These are phyloP conservation scores for Asterophora parasitica DNA, from an alignment of 768 basidiomycete species.

Conservation along the genomic window DNA sequence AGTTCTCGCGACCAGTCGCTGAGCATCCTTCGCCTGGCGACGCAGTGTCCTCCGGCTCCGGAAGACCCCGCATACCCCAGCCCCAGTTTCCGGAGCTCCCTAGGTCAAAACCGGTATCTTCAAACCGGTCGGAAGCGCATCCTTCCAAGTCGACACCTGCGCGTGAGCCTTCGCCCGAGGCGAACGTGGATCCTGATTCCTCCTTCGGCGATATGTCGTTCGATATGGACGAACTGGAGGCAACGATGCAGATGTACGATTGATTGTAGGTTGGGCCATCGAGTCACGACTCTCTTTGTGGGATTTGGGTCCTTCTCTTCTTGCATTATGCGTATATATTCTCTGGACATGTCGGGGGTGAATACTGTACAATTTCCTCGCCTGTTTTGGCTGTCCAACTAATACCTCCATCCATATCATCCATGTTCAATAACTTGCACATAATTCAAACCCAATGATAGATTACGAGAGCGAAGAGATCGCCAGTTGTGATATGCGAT, in stretches of 20 bases:
- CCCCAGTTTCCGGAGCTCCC: no score
- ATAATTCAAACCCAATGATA: no score
- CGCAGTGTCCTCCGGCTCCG: no score
- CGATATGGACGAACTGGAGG: conserved; percentile 23
- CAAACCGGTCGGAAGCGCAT: no score
- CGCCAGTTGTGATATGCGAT: no score
- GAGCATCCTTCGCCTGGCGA: no score
- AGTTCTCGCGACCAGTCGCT: neutral
- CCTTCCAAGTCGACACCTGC: neutral
- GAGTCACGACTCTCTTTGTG: neutral
- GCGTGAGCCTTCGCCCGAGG: conserved; percentile 2
- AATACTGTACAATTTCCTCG: neutral
- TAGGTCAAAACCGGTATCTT: no score
- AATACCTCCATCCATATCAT: no score
- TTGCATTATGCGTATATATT: neutral
- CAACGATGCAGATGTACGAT: conserved; percentile 25
- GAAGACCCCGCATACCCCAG: no score
- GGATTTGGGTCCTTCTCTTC: neutral
- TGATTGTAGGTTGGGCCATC: neutral
- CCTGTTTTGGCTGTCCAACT: no score
- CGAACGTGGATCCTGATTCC: conserved; percentile 18
- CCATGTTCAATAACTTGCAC: no score
- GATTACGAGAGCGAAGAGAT: no score
- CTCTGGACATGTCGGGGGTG: neutral
- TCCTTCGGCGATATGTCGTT: conserved; percentile 25